Evolutionary conservation across 2,329 filamentous ascomycete genomes (phyloP).

Genomic region (Venturia effusa): DNA sequence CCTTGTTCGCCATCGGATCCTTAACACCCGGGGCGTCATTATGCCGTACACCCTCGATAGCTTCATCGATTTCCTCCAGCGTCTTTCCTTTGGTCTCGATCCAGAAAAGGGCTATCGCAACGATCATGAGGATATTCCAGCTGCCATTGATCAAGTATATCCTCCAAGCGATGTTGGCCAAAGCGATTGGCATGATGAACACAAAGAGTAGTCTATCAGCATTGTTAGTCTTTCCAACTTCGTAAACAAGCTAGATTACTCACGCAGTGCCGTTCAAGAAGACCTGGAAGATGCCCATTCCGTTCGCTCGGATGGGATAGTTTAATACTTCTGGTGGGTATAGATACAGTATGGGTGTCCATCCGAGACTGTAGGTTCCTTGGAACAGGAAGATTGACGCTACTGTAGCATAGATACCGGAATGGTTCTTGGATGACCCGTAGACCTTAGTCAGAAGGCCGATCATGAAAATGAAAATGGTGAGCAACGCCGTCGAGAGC

Average conservation of each 20-base stretch:
- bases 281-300: slow-evolving; percentile 23
- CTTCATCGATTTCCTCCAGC: slow-evolving; percentile 7
- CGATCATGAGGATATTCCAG: slow-evolving; percentile 3
- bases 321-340: slow-evolving; percentile 41
- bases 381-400: slow-evolving; percentile 43
- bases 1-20: not conserved
- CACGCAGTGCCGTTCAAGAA: slow-evolving; percentile 10
- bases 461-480: slow-evolving; percentile 40
- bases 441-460: slow-evolving; percentile 38
- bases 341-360: slow-evolving; percentile 38
- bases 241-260: no score
- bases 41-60: not conserved
- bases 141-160: slow-evolving; percentile 11
- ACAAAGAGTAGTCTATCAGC: slow-evolving; percentile 9
- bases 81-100: slow-evolving; percentile 9
- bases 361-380: slow-evolving; percentile 40
- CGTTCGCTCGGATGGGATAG: slow-evolving; percentile 39
- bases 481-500: slow-evolving; percentile 34
- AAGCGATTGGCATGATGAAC: slow-evolving; percentile 13
- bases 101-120: slow-evolving; percentile 1
- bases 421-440: slow-evolving; percentile 15
- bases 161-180: slow-evolving; percentile 14
- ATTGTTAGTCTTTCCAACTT: no score
- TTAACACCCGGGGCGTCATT: not conserved
- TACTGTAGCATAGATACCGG: slow-evolving; percentile 32